Percentiles rank a stretch among this genome's conserved stretches.
Evolutionary conservation across 257 asterid genomes (phyloP).

Genomic region (Coffea eugenioides): DNA sequence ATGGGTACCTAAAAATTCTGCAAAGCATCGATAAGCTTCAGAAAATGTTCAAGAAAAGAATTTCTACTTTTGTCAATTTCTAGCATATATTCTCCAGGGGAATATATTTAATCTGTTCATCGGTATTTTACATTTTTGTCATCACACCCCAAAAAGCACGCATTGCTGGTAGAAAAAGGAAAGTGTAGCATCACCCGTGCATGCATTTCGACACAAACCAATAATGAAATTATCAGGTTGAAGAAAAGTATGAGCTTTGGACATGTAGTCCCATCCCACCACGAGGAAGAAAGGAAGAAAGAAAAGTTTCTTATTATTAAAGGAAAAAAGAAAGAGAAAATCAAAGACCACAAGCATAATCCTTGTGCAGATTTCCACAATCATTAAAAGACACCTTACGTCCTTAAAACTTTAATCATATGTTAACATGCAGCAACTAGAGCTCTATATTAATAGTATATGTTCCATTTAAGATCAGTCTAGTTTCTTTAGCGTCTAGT

Average conservation of each 20-base stretch:
- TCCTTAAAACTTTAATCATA: neutral
- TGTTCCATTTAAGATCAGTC: neutral
- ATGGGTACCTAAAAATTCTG: neutral
- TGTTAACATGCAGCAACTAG: neutral
- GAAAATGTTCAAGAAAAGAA: neutral
- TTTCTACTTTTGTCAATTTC: neutral
- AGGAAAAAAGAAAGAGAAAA: neutral
- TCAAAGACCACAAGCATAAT: conserved; percentile 12
- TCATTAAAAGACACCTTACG: conserved; percentile 9
- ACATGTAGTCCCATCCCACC: conserved; percentile 41
- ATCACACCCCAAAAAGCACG: neutral
- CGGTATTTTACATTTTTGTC: neutral
- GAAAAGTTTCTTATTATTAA: neutral
- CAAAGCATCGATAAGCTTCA: neutral
- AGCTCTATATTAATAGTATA: neutral
- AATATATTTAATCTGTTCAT: neutral
- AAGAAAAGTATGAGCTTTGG: conserved; percentile 10
- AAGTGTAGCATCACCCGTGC: neutral
- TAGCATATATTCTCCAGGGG: neutral
- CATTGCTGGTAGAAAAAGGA: neutral
- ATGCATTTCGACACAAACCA: neutral
- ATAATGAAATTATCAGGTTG: conserved; percentile 13
- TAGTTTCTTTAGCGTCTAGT: neutral
- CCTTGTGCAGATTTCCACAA: neutral
- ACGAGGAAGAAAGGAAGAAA: conserved; percentile 14